phyloP scores from a whole-genome alignment of 495 filamentous ascomycete species.

The Aspergillus sclerotiicarbonarius region DNA sequence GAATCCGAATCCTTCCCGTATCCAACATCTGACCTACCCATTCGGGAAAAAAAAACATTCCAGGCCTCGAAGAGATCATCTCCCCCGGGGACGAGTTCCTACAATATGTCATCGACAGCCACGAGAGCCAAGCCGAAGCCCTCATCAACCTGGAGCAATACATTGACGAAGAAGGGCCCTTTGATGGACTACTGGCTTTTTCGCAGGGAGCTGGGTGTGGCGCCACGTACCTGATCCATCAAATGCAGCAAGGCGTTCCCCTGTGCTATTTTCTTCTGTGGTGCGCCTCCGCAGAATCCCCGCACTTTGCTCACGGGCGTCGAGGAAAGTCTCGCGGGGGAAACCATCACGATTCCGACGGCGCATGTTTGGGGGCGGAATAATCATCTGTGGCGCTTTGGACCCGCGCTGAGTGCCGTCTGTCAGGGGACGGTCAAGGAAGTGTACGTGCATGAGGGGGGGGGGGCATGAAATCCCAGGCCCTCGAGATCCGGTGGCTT shows the following conservation, averaged over 20 bases:
- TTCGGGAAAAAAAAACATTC: too few relatives aligned
- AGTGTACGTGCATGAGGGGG: neutral
- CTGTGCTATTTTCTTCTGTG: neutral
- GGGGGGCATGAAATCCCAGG: neutral
- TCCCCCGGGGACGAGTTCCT: neutral
- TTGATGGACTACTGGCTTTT: neutral
- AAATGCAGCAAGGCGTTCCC: neutral
- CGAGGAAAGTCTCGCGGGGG: too few relatives aligned
- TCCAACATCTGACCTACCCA: too few relatives aligned
- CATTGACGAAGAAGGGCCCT: neutral
- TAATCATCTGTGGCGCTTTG: neutral
- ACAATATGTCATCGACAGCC: neutral
- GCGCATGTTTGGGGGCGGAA: neutral
- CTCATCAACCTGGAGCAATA: neutral
- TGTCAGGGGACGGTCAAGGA: neutral
- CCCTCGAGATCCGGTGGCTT: neutral
- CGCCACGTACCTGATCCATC: neutral
- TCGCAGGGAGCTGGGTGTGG: neutral
- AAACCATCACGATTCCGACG: too few relatives aligned
- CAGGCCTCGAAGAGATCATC: neutral
- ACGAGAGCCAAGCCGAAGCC: neutral
- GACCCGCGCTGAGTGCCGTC: neutral
- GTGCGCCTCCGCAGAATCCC: neutral
- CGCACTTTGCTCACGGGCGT: too few relatives aligned
- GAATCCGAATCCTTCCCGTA: too few relatives aligned